Percentiles rank a stretch among this genome's conserved stretches.
These are phyloP conservation scores for Sphenostylis stenocarpa DNA, from an alignment of 306 rosid species.

Conservation along the genomic window DNA sequence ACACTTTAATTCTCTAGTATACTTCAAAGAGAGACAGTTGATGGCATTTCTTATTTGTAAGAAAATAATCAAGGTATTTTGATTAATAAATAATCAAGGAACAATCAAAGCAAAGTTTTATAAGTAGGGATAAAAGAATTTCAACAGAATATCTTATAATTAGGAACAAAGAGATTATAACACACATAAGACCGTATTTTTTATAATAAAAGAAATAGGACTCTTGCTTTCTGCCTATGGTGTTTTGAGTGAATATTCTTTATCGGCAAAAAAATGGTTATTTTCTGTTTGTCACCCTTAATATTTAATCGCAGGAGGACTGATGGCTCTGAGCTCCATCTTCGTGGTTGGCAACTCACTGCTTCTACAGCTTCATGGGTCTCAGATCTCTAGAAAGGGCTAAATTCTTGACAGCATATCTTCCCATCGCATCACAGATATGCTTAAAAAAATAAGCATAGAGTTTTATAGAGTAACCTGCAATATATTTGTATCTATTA, in stretches of 20 bases:
- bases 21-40: no score
- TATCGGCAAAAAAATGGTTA: neutral
- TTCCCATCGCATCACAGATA: neutral
- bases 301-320: conserved; percentile 70
- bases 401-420: neutral
- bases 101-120: no score
- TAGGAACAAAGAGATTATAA: no score
- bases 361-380: conserved; percentile 78
- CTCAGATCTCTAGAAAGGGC: conserved; percentile 32
- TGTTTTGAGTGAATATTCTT: neutral
- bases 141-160: no score
- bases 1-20: no score
- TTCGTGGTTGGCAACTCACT: conserved; percentile 87
- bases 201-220: neutral
- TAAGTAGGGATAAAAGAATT: no score
- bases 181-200: neutral
- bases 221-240: neutral
- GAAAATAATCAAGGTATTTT: no score
- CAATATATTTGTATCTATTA: neutral
- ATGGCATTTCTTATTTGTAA: no score
- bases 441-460: neutral
- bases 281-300: conserved; percentile 18
- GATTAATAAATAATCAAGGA: no score
- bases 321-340: conserved; percentile 96
- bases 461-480: neutral